Base-by-base conservation (phyloP, 225 moss, liverwort and hornwort genomes). In the Physcomitrium patens region DNA sequence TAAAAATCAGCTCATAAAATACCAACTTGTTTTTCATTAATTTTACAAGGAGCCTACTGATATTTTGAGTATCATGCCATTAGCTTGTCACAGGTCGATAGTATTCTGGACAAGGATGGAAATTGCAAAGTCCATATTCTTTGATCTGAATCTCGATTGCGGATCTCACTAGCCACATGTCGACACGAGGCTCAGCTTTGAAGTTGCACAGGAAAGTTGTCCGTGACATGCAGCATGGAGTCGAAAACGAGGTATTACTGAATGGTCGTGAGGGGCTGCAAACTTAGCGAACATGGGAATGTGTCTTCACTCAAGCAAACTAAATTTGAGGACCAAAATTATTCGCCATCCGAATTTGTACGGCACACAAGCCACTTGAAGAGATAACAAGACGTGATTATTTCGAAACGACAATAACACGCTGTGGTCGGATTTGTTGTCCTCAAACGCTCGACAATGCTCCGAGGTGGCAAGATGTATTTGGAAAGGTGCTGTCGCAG, bases 401-500 rank as follows among this genome's bases (percentile, higher is more conserved):
- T 28, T 49, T 47, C 45, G 52, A 20, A 66, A 66, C 53, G 63
- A 52, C 53, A 62, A 15, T 10, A 14, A 76, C 47, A 37, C 18
- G 47, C 41, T 15, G 49, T 62, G 62, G 61, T 69, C 69, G 45
- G 45, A 27, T 10, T 26, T 68, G 55, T 37, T 46, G 61, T 52
- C 48, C 71, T 48, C 20, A 12, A 67, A 55, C 68, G 76, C 50
- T 74, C 60, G 58, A 42, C 54, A 69, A 23, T 54, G 14, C 57
- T 62, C 45, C 52, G 54, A 41, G 26, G 37, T 45, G 14, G 43
- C 43, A 50, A 76, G 70, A 79, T 68, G 83, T 50, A 45, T 44
- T 50, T 63, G 23, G 50, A 43, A 72, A 83, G 79, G 79, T 76
- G 68, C 76, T 76, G 53, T 69, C 60, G 66, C 37, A 15, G 45